Evolutionary conservation across 352 stramenopile genomes (phyloP).

Genomic region (Blastocystis sp.): DNA sequence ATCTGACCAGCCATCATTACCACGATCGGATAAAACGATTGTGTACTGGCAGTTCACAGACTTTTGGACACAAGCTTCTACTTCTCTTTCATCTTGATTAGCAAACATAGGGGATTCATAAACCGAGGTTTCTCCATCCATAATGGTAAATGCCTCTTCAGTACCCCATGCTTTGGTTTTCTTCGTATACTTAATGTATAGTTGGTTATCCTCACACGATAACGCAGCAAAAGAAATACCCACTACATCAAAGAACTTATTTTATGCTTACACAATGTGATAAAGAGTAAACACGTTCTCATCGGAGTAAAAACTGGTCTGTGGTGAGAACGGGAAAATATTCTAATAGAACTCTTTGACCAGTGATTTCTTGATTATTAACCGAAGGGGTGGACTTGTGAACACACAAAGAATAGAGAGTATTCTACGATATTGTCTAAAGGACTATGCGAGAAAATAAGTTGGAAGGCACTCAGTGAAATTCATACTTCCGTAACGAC

Average conservation of each 20-base stretch:
- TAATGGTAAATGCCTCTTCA: not conserved
- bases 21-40: not conserved
- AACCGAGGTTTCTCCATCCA: not conserved
- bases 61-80: not conserved
- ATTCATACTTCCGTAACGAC: too few relatives aligned
- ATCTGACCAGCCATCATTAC: not conserved
- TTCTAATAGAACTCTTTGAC: not conserved
- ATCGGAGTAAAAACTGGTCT: not conserved
- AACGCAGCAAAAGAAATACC: not conserved
- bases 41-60: constrained; percentile 20
- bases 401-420: not conserved
- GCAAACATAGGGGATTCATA: not conserved
- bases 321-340: not conserved
- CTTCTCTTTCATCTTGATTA: not conserved
- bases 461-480: too few relatives aligned
- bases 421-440: not conserved
- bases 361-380: not conserved
- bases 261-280: not conserved
- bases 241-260: not conserved
- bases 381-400: too few relatives aligned
- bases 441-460: too few relatives aligned
- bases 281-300: not conserved
- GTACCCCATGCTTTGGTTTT: not conserved
- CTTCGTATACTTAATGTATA: constrained; percentile 8
- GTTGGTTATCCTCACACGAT: not conserved